These are phyloP conservation scores for Prunus mira DNA, from an alignment of 306 rosid species.

Conservation along the genomic window DNA sequence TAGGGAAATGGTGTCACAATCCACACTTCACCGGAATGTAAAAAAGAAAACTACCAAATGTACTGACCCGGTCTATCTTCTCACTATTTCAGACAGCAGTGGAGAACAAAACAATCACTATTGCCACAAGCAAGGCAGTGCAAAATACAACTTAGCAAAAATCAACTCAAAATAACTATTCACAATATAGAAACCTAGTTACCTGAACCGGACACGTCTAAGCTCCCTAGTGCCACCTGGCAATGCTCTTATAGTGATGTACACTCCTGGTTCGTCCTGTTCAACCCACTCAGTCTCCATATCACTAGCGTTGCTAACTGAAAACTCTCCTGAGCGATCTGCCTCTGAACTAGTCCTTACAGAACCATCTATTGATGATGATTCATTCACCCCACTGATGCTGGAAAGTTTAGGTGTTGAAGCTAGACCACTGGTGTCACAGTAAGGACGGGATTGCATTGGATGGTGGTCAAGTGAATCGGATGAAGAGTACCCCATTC, in stretches of 20 bases:
- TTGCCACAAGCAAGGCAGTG: neutral
- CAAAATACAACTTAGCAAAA: neutral
- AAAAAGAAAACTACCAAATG: neutral
- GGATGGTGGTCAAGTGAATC: constrained; percentile 73
- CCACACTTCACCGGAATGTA: neutral
- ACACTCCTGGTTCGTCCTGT: constrained; percentile 95
- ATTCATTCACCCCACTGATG: constrained; percentile 52
- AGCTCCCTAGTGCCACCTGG: constrained; percentile 89
- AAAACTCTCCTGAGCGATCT: constrained; percentile 79
- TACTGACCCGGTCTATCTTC: neutral
- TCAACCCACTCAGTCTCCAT: constrained; percentile 98
- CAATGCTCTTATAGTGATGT: constrained; percentile 81
- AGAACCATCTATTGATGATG: constrained; percentile 81
- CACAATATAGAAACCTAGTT: constrained; percentile 11
- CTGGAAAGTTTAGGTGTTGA: constrained; percentile 69
- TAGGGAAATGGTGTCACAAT: no score
- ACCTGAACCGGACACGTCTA: constrained; percentile 95
- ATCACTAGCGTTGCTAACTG: constrained; percentile 93
- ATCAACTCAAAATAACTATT: constrained; percentile 2
- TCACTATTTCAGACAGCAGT: neutral
- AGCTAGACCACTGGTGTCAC: constrained; percentile 54
- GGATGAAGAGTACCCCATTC: constrained; percentile 81
- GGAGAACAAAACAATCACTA: neutral
- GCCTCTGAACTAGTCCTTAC: constrained; percentile 85
- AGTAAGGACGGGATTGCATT: constrained; percentile 49